Conservation (phyloP, 345 rosid species). For the Lepidium sativum region DNA sequence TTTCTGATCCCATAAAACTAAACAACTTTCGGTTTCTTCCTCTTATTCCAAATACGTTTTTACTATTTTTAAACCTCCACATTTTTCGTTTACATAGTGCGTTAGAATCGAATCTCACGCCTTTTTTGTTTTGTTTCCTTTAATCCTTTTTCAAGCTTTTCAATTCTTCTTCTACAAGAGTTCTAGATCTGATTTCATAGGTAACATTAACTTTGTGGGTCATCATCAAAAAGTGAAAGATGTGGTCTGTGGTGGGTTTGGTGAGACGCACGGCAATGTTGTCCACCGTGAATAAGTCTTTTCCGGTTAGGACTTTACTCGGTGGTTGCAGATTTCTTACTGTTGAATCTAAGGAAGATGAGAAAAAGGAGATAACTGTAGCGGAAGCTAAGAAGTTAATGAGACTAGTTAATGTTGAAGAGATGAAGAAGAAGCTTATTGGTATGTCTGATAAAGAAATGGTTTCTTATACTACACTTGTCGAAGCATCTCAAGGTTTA, state of each 20-base stretch:
- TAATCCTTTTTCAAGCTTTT: background rate
- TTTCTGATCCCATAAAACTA: conserved; percentile 6
- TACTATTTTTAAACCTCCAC: conserved; percentile 13
- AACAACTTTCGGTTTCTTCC: conserved; percentile 1
- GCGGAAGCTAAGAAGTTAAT: conserved; percentile 66
- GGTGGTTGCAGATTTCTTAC: conserved; percentile 15
- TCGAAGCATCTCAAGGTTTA: conserved; percentile 42
- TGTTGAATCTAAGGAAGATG: background rate
- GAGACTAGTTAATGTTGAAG: conserved; percentile 76
- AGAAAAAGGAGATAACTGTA: conserved; percentile 30
- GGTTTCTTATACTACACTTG: conserved; percentile 41
- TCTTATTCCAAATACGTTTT: background rate
- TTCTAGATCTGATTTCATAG: conserved; percentile 11
- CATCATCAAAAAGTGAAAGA: background rate
- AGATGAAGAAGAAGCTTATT: conserved; percentile 56
- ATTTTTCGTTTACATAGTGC: conserved; percentile 1
- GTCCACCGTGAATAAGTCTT: conserved; percentile 3
- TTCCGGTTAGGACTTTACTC: conserved; percentile 7
- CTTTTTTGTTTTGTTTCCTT: background rate
- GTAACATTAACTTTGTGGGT: background rate
- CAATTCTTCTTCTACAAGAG: background rate
- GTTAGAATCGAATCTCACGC: conserved; percentile 20
- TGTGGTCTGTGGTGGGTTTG: conserved; percentile 24
- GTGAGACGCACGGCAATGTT: conserved; percentile 19
- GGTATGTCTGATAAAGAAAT: conserved; percentile 56